Percentiles rank a stretch among this genome's conserved stretches.
Evolutionary conservation across 192 early-diverging fungal genomes (phyloP).

Genomic region (Linnemannia hyalina): DNA sequence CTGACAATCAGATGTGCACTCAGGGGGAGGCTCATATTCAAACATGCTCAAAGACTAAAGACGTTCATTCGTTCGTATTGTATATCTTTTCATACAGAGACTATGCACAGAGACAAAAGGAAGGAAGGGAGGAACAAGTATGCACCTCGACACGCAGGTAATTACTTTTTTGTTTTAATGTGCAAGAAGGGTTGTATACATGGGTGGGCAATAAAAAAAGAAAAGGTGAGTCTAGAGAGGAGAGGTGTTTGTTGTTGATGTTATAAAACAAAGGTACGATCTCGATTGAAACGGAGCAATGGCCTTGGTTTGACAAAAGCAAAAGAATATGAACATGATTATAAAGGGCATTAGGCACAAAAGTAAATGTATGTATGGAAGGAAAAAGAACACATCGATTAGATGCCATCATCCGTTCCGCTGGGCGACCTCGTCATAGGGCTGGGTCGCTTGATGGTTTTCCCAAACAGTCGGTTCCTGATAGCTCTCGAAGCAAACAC

Average conservation of each 20-base stretch:
- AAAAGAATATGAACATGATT: background rate
- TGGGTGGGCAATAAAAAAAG: background rate
- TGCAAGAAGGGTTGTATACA: background rate
- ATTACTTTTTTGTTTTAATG: background rate
- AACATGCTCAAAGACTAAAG: background rate
- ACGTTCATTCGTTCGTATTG: background rate
- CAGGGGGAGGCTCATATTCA: background rate
- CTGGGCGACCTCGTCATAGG: constrained; percentile 27
- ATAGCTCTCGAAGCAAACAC: constrained; percentile 70
- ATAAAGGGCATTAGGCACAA: background rate
- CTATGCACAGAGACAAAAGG: background rate
- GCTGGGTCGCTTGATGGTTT: constrained; percentile 36
- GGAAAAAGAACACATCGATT: background rate
- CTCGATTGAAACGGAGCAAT: background rate
- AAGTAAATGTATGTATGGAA: background rate
- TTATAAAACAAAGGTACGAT: background rate
- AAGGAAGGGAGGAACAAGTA: background rate
- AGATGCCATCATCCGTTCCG: constrained; percentile 21
- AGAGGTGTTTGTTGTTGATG: background rate
- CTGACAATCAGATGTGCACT: constrained; percentile 4
- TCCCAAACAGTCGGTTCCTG: constrained; percentile 65
- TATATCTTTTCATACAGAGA: background rate
- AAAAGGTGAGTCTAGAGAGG: background rate
- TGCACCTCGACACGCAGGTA: background rate
- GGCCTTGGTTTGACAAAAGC: background rate